Conservation (phyloP, 768 basidiomycete species). For the Lactarius trivialis region DNA sequence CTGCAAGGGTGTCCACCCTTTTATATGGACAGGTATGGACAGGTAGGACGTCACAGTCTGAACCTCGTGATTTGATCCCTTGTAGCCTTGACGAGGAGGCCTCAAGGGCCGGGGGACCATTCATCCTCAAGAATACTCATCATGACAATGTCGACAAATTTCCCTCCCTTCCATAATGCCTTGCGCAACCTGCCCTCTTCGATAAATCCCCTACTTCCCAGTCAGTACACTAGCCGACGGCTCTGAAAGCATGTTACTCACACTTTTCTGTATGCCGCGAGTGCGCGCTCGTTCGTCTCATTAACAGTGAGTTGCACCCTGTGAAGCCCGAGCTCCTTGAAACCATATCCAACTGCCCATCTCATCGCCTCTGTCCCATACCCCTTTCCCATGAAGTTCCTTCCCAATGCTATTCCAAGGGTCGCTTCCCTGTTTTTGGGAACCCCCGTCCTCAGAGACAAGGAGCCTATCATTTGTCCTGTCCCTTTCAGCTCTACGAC, state of each 20-base stretch:
- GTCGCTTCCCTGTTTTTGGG: background rate
- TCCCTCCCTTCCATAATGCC: conserved; percentile 34
- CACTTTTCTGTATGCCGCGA: conserved; percentile 30
- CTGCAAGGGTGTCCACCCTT: background rate
- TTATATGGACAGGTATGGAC: background rate
- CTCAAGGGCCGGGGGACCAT: conserved; percentile 26
- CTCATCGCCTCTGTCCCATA: conserved; percentile 24
- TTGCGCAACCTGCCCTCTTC: conserved; percentile 26
- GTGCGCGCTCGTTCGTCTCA: conserved; percentile 23
- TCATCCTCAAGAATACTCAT: conserved; percentile 39
- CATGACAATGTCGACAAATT: conserved; percentile 34
- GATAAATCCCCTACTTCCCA: conserved; percentile 34
- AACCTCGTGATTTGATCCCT: background rate
- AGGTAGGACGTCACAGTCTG: background rate
- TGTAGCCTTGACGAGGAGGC: background rate
- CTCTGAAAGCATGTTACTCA: conserved; percentile 20
- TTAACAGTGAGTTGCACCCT: conserved; percentile 28
- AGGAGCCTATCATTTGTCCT: background rate
- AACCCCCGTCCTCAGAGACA: background rate
- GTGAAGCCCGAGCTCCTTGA: conserved; percentile 27
- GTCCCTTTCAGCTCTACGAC: background rate
- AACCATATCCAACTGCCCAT: conserved; percentile 25
- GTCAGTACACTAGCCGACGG: background rate
- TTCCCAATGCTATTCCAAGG: conserved; percentile 1
- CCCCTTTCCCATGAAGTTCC: conserved; percentile 22